Evolutionary conservation across 495 filamentous ascomycete species (phyloP).

Genomic region (Halenospora varia): DNA sequence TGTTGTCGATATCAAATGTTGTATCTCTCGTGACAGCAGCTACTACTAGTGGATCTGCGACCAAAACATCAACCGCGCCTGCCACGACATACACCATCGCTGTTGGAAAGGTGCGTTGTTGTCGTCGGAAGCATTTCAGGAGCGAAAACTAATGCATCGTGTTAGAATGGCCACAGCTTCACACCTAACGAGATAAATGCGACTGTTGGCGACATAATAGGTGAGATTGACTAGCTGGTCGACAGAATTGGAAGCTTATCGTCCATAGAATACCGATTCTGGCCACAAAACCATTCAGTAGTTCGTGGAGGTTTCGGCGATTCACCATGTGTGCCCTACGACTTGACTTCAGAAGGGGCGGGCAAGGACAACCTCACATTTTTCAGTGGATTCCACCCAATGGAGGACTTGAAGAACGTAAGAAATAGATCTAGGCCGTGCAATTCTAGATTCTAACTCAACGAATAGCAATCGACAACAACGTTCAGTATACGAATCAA

Average conservation of each 20-base stretch:
- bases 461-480: slow-evolving; percentile 10
- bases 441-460: slow-evolving; percentile 3
- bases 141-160: too few species aligned
- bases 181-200: slow-evolving; percentile 30
- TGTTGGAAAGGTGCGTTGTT: slow-evolving; percentile 34
- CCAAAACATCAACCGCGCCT: slow-evolving; percentile 10
- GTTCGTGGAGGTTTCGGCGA: slow-evolving; percentile 45
- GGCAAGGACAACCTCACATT: slow-evolving; percentile 44
- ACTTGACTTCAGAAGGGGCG: slow-evolving; percentile 36
- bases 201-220: slow-evolving; percentile 35
- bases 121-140: too few species aligned
- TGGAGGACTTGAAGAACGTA: slow-evolving; percentile 28
- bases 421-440: too few species aligned
- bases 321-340: slow-evolving; percentile 56
- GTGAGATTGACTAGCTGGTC: slow-evolving; percentile 19
- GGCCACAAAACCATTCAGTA: slow-evolving; percentile 55
- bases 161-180: slow-evolving; percentile 32
- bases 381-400: slow-evolving; percentile 36
- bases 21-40: background rate
- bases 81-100: slow-evolving; percentile 25
- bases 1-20: background rate
- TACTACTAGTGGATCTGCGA: background rate
- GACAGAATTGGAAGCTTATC: slow-evolving; percentile 1
- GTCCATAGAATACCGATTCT: slow-evolving; percentile 49
- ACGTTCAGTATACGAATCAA: slow-evolving; percentile 49